Conservation (phyloP, 345 rosid species). For the Capsella bursapastoris region DNA sequence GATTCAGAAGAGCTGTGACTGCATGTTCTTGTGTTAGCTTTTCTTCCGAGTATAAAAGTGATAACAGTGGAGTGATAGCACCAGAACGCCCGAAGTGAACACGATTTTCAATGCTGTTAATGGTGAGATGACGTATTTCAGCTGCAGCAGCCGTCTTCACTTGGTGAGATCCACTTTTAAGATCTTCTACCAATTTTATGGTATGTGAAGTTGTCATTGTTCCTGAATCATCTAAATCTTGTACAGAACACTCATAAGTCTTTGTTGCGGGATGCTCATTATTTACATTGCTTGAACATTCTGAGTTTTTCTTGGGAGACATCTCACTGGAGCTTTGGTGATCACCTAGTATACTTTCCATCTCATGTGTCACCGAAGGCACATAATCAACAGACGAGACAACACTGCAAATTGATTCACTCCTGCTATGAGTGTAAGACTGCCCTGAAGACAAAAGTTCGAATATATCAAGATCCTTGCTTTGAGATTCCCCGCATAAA, state of each 20-base stretch:
- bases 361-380: slow-evolving; percentile 53
- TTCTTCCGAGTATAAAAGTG: slow-evolving; percentile 69
- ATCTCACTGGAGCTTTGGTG: slow-evolving; percentile 50
- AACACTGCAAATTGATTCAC: slow-evolving; percentile 76
- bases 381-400: slow-evolving; percentile 68
- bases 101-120: slow-evolving; percentile 72
- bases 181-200: slow-evolving; percentile 65
- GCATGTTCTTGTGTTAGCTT: slow-evolving; percentile 84
- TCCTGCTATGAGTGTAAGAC: slow-evolving; percentile 76
- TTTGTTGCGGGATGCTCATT: slow-evolving; percentile 33
- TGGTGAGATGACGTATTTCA: slow-evolving; percentile 82
- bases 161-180: slow-evolving; percentile 59
- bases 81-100: slow-evolving; percentile 64
- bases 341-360: slow-evolving; percentile 36
- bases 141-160: slow-evolving; percentile 72
- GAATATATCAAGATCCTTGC: slow-evolving; percentile 54
- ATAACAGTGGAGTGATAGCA: slow-evolving; percentile 69
- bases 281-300: slow-evolving; percentile 45
- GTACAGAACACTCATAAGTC: slow-evolving; percentile 47
- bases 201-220: slow-evolving; percentile 55
- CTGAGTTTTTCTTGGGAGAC: slow-evolving; percentile 53
- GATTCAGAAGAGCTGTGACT: slow-evolving; percentile 84
- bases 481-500: slow-evolving; percentile 52
- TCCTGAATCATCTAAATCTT: slow-evolving; percentile 37
- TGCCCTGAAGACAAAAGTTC: slow-evolving; percentile 61